Evolutionary conservation across 805 yeast genomes (phyloP).

Genomic region (Komagataella mondaviorum): DNA sequence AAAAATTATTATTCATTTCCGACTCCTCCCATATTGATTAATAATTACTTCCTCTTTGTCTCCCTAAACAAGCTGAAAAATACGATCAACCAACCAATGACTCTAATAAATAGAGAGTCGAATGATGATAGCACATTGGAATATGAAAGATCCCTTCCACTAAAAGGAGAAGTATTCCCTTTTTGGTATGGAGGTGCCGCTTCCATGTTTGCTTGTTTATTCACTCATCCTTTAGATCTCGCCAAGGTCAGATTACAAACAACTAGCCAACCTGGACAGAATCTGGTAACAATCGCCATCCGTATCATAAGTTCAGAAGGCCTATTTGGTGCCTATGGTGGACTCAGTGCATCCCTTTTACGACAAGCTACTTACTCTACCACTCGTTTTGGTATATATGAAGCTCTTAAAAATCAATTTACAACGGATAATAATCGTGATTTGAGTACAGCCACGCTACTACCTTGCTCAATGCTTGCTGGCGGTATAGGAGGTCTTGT

Average conservation of each 20-base stretch:
- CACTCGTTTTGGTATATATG: slow-evolving; percentile 79
- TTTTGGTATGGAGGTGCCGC: slow-evolving; percentile 32
- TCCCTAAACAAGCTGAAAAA: too few relatives aligned
- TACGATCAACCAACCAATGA: not conserved
- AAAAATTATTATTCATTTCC: too few relatives aligned
- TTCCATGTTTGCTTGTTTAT: slow-evolving; percentile 51
- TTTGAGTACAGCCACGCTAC: slow-evolving; percentile 35
- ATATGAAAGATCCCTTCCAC: not conserved
- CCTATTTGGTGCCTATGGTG: slow-evolving; percentile 58
- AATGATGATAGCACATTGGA: slow-evolving; percentile 1
- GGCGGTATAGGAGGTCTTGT: slow-evolving; percentile 78
- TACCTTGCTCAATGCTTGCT: slow-evolving; percentile 75
- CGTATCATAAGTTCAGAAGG: slow-evolving; percentile 55
- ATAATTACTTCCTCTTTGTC: too few relatives aligned
- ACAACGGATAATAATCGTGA: slow-evolving; percentile 30
- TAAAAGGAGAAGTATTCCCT: not conserved
- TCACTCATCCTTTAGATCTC: slow-evolving; percentile 74
- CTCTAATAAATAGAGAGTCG: slow-evolving; percentile 1
- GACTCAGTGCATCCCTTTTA: slow-evolving; percentile 67
- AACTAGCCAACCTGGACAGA: slow-evolving; percentile 52
- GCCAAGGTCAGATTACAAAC: slow-evolving; percentile 84
- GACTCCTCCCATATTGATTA: too few relatives aligned
- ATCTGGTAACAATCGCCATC: slow-evolving; percentile 45
- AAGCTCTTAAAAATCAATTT: slow-evolving; percentile 45
- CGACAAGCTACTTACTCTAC: slow-evolving; percentile 87